These are phyloP conservation scores for Guadua angustifolia DNA, from an alignment of 176 grass and related monocot species.

Conservation along the genomic window DNA sequence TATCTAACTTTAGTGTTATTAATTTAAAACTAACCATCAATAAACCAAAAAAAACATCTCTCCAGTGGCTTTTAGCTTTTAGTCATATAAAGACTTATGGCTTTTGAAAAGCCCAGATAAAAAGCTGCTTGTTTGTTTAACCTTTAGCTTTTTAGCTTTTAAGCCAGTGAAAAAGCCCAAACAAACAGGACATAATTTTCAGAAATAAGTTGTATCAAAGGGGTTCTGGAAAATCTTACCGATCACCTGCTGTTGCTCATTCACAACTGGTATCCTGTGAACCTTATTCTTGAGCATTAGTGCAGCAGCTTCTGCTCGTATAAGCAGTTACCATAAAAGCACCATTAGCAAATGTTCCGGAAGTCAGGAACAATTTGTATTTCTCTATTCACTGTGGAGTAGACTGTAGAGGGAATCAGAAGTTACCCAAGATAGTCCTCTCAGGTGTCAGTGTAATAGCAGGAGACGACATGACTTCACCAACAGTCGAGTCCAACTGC, in stretches of 20 bases:
- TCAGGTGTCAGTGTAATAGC: slow-evolving; percentile 67
- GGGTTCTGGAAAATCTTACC: slow-evolving; percentile 43
- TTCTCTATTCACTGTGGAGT: background rate
- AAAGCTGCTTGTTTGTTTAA: too few relatives aligned
- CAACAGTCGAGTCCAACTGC: slow-evolving; percentile 70
- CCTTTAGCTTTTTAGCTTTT: too few relatives aligned
- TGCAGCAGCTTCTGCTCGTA: slow-evolving; percentile 71
- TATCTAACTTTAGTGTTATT: too few relatives aligned
- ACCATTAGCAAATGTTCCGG: background rate
- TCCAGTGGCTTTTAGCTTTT: too few relatives aligned
- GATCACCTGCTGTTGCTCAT: slow-evolving; percentile 61
- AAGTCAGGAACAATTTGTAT: background rate
- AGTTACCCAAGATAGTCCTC: slow-evolving; percentile 74
- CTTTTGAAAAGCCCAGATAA: too few relatives aligned
- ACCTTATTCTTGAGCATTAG: slow-evolving; percentile 88
- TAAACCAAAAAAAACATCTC: too few relatives aligned
- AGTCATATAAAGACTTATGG: too few relatives aligned
- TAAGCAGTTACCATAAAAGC: background rate
- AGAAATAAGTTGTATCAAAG: background rate
- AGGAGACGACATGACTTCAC: slow-evolving; percentile 82
- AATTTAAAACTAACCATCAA: too few relatives aligned
- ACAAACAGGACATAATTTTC: too few relatives aligned
- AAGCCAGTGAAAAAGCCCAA: too few relatives aligned
- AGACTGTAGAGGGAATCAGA: background rate
- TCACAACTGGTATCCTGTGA: slow-evolving; percentile 76